phyloP scores from a whole-genome alignment of 768 basidiomycete species.

The Tulasnella sp. region DNA sequence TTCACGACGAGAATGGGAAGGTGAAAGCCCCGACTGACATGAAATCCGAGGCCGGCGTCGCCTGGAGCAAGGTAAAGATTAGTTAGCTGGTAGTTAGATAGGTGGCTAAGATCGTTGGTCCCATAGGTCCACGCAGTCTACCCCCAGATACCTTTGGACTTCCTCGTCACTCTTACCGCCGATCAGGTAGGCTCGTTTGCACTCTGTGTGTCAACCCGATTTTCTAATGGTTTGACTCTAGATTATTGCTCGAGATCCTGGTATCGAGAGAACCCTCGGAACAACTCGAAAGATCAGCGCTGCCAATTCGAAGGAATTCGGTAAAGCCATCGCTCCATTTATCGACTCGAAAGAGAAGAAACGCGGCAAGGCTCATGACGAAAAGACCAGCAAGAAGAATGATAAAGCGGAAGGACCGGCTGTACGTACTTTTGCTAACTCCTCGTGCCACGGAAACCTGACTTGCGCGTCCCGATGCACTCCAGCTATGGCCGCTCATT shows the following conservation, averaged over 20 bases:
- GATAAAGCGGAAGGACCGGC: constrained; percentile 33
- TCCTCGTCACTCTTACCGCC: constrained; percentile 41
- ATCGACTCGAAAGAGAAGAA: constrained; percentile 57
- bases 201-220: neutral
- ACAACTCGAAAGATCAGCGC: constrained; percentile 46
- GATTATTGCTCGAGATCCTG: constrained; percentile 25
- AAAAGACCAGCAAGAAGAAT: constrained; percentile 32
- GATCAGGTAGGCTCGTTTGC: constrained; percentile 42
- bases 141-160: constrained; percentile 44
- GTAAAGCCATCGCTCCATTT: constrained; percentile 50
- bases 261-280: constrained; percentile 43
- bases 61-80: constrained; percentile 48
- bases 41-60: constrained; percentile 52
- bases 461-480: neutral
- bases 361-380: constrained; percentile 36
- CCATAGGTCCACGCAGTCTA: constrained; percentile 54
- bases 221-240: neutral
- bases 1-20: constrained; percentile 52
- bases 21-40: constrained; percentile 47
- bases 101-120: neutral
- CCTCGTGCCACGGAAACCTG: neutral
- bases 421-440: constrained; percentile 22
- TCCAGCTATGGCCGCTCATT: constrained; percentile 55
- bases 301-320: constrained; percentile 45
- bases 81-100: neutral